Conservation (phyloP, 2,329 filamentous ascomycete species). For the Aschersonia sp. region DNA sequence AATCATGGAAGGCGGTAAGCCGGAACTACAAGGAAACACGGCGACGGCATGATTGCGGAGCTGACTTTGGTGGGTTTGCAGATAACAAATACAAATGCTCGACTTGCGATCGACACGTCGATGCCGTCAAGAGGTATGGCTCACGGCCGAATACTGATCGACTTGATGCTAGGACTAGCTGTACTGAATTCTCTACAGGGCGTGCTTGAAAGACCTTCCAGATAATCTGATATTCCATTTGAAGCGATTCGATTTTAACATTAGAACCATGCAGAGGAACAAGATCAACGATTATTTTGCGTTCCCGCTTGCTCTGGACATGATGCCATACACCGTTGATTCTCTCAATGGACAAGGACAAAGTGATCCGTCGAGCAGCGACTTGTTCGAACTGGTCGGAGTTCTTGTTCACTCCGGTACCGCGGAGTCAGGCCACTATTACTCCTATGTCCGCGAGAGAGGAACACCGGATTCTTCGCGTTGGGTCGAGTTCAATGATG, state of each 20-base stretch:
- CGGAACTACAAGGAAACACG: not conserved
- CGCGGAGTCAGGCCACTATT: constrained; percentile 91
- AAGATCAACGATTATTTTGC: constrained; percentile 95
- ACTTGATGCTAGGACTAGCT: not conserved
- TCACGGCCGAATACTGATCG: not conserved
- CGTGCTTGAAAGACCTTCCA: constrained; percentile 82
- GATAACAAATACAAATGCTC: constrained; percentile 98
- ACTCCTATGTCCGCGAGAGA: constrained; percentile 82
- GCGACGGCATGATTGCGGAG: not conserved
- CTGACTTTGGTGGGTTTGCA: constrained; percentile 13
- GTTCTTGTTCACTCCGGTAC: constrained; percentile 87
- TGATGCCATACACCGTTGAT: constrained; percentile 82
- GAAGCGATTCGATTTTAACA: constrained; percentile 74
- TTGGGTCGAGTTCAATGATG: constrained; percentile 94
- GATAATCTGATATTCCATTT: constrained; percentile 93
- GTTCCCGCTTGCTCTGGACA: constrained; percentile 72
- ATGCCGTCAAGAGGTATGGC: constrained; percentile 70
- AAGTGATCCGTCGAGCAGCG: constrained; percentile 36
- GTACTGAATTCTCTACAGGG: constrained; percentile 30
- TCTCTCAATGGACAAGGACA: constrained; percentile 50
- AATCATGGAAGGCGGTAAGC: constrained; percentile 73
- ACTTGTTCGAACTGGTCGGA: constrained; percentile 87
- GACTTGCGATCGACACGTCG: constrained; percentile 73
- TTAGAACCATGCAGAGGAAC: constrained; percentile 60
- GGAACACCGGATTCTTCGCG: constrained; percentile 33